Percentiles rank a stretch among this genome's conserved stretches.
Evolutionary conservation across 1,139 yeast genomes (phyloP).

Genomic region (Tardiomyces blankii): DNA sequence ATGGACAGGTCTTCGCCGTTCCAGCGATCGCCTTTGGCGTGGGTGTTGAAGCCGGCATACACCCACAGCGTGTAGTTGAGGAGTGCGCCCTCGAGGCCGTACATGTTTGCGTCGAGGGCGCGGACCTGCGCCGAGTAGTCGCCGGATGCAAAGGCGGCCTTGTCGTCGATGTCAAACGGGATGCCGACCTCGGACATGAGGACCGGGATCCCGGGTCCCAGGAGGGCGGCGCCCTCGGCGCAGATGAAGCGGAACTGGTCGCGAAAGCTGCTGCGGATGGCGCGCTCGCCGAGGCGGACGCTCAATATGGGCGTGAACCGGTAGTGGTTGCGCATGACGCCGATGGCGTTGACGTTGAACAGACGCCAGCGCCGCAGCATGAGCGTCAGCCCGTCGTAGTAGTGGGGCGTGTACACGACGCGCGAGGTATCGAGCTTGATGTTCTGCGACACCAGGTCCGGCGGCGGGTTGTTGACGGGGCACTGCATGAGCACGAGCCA

Average conservation of each 20-base stretch:
- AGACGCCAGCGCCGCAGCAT: constrained; percentile 72
- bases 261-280: constrained; percentile 58
- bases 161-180: constrained; percentile 90
- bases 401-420: constrained; percentile 77
- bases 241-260: constrained; percentile 55
- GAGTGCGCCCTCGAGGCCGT: constrained; percentile 60
- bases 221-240: constrained; percentile 41
- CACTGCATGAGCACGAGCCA: constrained; percentile 17
- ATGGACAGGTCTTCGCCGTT: constrained; percentile 83
- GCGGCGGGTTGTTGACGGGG: constrained; percentile 13
- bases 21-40: constrained; percentile 78
- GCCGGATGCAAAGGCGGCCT: constrained; percentile 43
- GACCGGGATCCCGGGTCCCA: constrained; percentile 54
- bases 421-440: constrained; percentile 18
- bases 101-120: constrained; percentile 68
- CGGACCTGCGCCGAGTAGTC: constrained; percentile 57
- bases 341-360: constrained; percentile 73
- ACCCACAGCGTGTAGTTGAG: constrained; percentile 76
- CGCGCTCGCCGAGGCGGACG: constrained; percentile 66
- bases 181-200: constrained; percentile 83
- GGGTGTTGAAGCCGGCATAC: constrained; percentile 56
- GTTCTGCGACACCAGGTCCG: constrained; percentile 1
- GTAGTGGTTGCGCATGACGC: constrained; percentile 75
- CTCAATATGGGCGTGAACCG: constrained; percentile 53
- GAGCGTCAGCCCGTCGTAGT: constrained; percentile 85